Conservation (phyloP, 768 basidiomycete species). For the Leccinum truebloodii region DNA sequence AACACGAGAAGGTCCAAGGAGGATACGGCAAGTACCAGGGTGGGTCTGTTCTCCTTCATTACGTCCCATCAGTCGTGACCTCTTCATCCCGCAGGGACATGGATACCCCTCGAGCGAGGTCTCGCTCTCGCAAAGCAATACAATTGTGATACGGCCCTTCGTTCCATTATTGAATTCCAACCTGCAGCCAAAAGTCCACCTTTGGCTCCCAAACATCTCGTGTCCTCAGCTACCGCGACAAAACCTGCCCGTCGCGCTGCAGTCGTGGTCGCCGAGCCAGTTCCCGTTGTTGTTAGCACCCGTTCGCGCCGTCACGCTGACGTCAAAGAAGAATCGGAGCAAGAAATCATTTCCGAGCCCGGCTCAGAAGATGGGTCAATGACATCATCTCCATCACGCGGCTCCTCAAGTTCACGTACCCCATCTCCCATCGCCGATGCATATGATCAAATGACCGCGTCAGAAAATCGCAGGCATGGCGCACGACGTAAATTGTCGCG, state of each 20-base stretch:
- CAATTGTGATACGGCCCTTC: slow-evolving; percentile 82
- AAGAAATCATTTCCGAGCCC: slow-evolving; percentile 62
- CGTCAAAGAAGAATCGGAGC: slow-evolving; percentile 59
- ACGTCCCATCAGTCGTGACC: not conserved
- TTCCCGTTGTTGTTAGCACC: slow-evolving; percentile 40
- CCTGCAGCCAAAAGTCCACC: slow-evolving; percentile 91
- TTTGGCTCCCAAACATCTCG: slow-evolving; percentile 93
- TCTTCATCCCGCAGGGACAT: slow-evolving; percentile 69
- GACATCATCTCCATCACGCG: slow-evolving; percentile 87
- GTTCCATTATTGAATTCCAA: slow-evolving; percentile 93
- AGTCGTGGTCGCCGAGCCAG: slow-evolving; percentile 18
- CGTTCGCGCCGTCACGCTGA: slow-evolving; percentile 57
- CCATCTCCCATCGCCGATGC: slow-evolving; percentile 78
- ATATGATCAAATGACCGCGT: slow-evolving; percentile 33
- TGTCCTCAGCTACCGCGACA: slow-evolving; percentile 57
- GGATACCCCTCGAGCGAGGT: slow-evolving; percentile 96
- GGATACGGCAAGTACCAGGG: slow-evolving; percentile 99
- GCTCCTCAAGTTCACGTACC: slow-evolving; percentile 86
- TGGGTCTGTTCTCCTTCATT: slow-evolving; percentile 37
- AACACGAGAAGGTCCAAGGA: slow-evolving; percentile 99
- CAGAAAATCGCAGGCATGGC: slow-evolving; percentile 36
- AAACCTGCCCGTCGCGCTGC: slow-evolving; percentile 31
- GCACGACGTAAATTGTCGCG: slow-evolving; percentile 50
- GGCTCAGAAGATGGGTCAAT: slow-evolving; percentile 87
- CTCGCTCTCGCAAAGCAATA: slow-evolving; percentile 87